Conservation (phyloP, 2,329 filamentous ascomycete genomes). For the Plenodomus tracheiphilus region DNA sequence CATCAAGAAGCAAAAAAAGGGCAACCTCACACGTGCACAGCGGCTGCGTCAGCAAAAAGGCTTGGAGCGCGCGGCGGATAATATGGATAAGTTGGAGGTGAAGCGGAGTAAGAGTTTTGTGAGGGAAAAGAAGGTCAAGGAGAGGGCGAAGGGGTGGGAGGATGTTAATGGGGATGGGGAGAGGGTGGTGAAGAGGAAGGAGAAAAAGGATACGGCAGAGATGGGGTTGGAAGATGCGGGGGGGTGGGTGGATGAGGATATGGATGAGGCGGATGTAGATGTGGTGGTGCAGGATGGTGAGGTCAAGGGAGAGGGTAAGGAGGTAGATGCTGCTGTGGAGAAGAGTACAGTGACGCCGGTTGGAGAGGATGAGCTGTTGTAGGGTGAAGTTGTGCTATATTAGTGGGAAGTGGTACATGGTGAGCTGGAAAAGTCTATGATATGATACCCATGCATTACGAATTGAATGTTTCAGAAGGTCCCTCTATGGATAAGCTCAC, state of each 20-base stretch:
- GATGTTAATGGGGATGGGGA: constrained; percentile 36
- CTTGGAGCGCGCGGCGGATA: constrained; percentile 59
- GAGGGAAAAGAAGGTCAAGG: constrained; percentile 53
- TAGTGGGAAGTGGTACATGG: too few species aligned
- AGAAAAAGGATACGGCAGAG: constrained; percentile 18
- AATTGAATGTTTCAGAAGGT: not conserved
- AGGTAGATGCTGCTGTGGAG: constrained; percentile 14
- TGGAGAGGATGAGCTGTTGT: constrained; percentile 29
- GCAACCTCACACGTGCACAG: constrained; percentile 54
- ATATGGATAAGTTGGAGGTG: constrained; percentile 58
- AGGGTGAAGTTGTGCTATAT: too few species aligned
- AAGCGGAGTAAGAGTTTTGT: constrained; percentile 59
- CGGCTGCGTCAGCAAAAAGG: constrained; percentile 50
- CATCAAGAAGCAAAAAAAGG: constrained; percentile 66
- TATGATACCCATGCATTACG: not conserved
- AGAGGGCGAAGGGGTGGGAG: constrained; percentile 50
- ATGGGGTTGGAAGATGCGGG: constrained; percentile 7
- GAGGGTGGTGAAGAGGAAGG: constrained; percentile 12
- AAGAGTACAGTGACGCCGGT: constrained; percentile 19
- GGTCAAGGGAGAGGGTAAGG: constrained; percentile 19
- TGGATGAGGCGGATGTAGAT: constrained; percentile 21
- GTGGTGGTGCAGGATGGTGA: constrained; percentile 1
- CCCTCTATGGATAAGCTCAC: too few species aligned
- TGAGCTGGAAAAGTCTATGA: not conserved
- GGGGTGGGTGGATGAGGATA: constrained; percentile 39